Evolutionary conservation across 1,284 basidiomycete genomes (phyloP).

Genomic region (Takashimella tepidaria): DNA sequence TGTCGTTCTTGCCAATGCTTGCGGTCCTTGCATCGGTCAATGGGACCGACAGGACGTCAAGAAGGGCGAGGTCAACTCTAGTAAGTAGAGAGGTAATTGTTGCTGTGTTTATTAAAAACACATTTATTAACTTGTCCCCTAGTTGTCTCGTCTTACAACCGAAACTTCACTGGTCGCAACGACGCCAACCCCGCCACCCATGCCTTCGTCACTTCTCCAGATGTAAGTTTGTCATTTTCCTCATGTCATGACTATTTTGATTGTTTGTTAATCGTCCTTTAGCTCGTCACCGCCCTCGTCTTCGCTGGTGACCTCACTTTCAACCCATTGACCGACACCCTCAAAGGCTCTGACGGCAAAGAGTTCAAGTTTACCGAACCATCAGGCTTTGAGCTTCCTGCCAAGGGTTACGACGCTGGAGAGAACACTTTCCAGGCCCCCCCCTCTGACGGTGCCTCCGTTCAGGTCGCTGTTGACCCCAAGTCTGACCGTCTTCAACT

Average conservation of each 20-base stretch:
- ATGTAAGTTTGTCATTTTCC: conserved; percentile 47
- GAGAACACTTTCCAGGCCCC: conserved; percentile 97
- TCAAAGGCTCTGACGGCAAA: conserved; percentile 89
- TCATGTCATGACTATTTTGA: neutral
- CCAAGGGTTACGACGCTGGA: conserved; percentile 91
- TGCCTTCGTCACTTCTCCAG: conserved; percentile 97
- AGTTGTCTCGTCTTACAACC: conserved; percentile 99
- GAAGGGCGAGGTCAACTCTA: conserved; percentile 96
- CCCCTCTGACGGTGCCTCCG: conserved; percentile 73
- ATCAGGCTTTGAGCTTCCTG: conserved; percentile 84
- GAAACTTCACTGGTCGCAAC: conserved; percentile 99
- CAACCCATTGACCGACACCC: conserved; percentile 91
- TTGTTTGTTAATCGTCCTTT: too few species aligned
- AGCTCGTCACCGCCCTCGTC: conserved; percentile 94
- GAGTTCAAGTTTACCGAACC: conserved; percentile 95
- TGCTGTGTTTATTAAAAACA: conserved; percentile 2
- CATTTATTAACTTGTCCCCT: conserved; percentile 40
- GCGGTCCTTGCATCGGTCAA: conserved; percentile 98
- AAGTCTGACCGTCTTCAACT: conserved; percentile 92
- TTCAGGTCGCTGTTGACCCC: conserved; percentile 82
- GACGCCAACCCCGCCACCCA: conserved; percentile 99
- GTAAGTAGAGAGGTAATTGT: conserved; percentile 51
- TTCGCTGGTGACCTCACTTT: conserved; percentile 93
- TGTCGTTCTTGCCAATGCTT: conserved; percentile 94
- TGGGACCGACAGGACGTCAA: conserved; percentile 96